Evolutionary conservation across 2,329 filamentous ascomycete species (phyloP).

Genomic region (Fusarium phyllophilum): DNA sequence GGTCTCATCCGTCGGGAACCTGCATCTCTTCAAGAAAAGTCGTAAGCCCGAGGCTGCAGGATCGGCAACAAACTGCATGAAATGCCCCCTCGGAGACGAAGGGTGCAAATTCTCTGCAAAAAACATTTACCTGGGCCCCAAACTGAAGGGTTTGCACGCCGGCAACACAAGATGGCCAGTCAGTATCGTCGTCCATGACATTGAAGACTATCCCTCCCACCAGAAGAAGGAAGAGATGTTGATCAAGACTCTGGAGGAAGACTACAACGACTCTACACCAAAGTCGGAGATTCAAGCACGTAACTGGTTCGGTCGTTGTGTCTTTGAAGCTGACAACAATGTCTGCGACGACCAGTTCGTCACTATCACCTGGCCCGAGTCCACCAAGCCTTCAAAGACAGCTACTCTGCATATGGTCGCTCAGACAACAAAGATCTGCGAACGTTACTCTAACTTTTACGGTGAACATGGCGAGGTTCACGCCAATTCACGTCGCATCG

Average conservation of each 20-base stretch:
- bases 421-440: conserved; percentile 86
- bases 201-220: conserved; percentile 76
- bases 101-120: conserved; percentile 88
- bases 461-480: conserved; percentile 86
- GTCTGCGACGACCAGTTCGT: conserved; percentile 95
- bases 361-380: conserved; percentile 85
- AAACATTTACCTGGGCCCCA: conserved; percentile 79
- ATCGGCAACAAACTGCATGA: conserved; percentile 84
- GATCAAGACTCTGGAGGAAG: conserved; percentile 58
- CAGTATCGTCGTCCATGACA: conserved; percentile 89
- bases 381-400: conserved; percentile 76
- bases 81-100: conserved; percentile 72
- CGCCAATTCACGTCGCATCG: conserved; percentile 83
- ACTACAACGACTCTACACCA: conserved; percentile 63
- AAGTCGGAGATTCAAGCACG: conserved; percentile 58
- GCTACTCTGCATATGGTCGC: conserved; percentile 95
- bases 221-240: conserved; percentile 54
- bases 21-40: conserved; percentile 80
- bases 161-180: conserved; percentile 84
- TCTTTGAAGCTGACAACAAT: conserved; percentile 92
- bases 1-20: conserved; percentile 78
- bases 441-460: conserved; percentile 86
- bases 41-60: conserved; percentile 82
- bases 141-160: conserved; percentile 67
- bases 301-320: conserved; percentile 93